Percentiles rank a stretch among this genome's conserved stretches.
Evolutionary conservation across 208 protist species (phyloP).

Genomic region (Tritrichomonas foetus): DNA sequence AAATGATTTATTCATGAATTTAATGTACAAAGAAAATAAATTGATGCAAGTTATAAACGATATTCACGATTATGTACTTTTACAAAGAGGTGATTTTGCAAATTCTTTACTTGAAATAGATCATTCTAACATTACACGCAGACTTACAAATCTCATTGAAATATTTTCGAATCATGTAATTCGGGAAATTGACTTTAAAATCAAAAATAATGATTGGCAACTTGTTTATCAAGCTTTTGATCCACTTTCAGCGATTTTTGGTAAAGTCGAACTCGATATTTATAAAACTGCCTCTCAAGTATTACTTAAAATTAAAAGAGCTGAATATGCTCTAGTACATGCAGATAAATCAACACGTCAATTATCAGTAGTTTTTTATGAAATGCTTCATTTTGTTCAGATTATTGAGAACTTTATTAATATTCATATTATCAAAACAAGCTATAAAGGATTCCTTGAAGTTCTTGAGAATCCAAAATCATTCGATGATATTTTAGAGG

Average conservation of each 20-base stretch:
- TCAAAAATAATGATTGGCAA: neutral
- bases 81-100: neutral
- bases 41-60: neutral
- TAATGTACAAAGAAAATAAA: neutral
- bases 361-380: neutral
- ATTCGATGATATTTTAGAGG: neutral
- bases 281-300: neutral
- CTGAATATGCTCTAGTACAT: neutral
- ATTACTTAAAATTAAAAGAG: neutral
- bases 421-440: neutral
- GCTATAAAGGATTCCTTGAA: neutral
- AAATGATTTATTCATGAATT: neutral
- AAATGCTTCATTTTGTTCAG: slow-evolving; percentile 6
- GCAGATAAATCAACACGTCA: neutral
- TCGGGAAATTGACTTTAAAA: neutral
- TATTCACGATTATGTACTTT: neutral
- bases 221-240: neutral
- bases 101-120: neutral
- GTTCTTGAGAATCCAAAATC: neutral
- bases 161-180: neutral
- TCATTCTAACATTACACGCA: neutral
- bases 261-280: neutral
- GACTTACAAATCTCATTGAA: neutral
- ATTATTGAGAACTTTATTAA: neutral
- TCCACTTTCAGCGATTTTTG: neutral